Base-by-base conservation (phyloP, 768 basidiomycete genomes). In the Lentinula raphanica region DNA sequence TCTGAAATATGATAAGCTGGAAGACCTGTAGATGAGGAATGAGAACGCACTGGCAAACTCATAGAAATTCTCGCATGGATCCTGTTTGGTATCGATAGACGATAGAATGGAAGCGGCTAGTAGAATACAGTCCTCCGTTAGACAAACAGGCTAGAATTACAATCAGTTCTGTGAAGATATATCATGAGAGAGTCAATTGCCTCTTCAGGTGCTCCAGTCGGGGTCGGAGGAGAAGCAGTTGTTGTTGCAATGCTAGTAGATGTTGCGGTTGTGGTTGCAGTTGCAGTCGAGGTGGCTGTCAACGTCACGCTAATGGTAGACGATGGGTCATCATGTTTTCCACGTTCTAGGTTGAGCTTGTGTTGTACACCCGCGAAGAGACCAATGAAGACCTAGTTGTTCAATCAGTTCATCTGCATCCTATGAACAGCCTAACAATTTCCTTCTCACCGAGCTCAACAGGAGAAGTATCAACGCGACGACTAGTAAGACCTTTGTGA, bases 1-100 rank as follows among this genome's bases (percentile, higher is more conserved):
- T 88, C 92, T 95, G 58, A n/a, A 13, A n/a, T 17, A 31, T 12
- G 35, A 48, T 49, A 19, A 46, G 44, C 21, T 39, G 35, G 51
- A 38, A 58, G 17, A 19, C 63, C 62, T 21, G 44, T 46, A n/a
- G n/a, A 59, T 51, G 38, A 54, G 57, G 40, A 35, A 51, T 35
- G 54, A 35, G 12, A 8, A 85, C 92, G 65, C 66, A 95, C 94
- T 95, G 9, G 94, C 85, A 72, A 86, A 98, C 62, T 88, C 83
- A 67, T 94, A 98, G 70, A 98, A 97, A 71, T 94, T 88, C 63
- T 98, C 91, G 71, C 97, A 99, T 0, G 97, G 97, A 67, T 98
- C 94, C 63, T 88, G 80, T 8, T 84, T 76, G 9, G 80, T 80
- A 67, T 99, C 95, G 21, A 98, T 71, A 0, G 85, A 85, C 19